Conservation (phyloP, 148 eudicot species). For the Rhododendron kiyosumense region DNA sequence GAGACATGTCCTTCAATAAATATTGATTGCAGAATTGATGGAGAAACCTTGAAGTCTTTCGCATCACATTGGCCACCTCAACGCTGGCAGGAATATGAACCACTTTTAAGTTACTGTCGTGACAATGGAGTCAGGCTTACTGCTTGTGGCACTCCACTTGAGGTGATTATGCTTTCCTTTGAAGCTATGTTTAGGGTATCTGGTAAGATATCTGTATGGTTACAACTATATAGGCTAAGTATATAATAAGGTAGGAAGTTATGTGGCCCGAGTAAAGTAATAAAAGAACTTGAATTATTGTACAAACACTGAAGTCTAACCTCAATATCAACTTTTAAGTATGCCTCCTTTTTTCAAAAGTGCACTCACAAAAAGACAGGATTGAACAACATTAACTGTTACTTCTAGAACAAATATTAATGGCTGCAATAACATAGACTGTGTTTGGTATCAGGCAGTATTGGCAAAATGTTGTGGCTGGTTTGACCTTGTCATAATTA, state of each 20-base stretch:
- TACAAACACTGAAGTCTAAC: background rate
- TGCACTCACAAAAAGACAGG: background rate
- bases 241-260: background rate
- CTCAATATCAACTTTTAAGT: background rate
- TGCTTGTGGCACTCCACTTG: slow-evolving; percentile 93
- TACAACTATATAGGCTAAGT: background rate
- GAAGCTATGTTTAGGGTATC: slow-evolving; percentile 4
- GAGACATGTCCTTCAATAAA: background rate
- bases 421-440: background rate
- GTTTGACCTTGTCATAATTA: background rate
- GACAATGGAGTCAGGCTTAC: slow-evolving; percentile 67
- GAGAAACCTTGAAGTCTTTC: slow-evolving; percentile 58
- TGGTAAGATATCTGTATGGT: background rate
- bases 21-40: slow-evolving; percentile 63
- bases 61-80: slow-evolving; percentile 83
- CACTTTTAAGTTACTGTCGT: slow-evolving; percentile 73
- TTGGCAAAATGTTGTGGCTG: background rate
- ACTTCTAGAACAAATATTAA: background rate
- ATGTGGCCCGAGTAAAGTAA: background rate
- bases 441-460: background rate
- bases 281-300: background rate
- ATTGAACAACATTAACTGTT: background rate
- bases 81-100: slow-evolving; percentile 90
- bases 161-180: slow-evolving; percentile 40
- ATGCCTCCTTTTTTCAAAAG: background rate